A percentile compares a stretch with the other conserved stretches of the same genome.
phyloP scores from a whole-genome alignment of 2,329 filamentous ascomycete species.

The Colletotrichum godetiae region DNA sequence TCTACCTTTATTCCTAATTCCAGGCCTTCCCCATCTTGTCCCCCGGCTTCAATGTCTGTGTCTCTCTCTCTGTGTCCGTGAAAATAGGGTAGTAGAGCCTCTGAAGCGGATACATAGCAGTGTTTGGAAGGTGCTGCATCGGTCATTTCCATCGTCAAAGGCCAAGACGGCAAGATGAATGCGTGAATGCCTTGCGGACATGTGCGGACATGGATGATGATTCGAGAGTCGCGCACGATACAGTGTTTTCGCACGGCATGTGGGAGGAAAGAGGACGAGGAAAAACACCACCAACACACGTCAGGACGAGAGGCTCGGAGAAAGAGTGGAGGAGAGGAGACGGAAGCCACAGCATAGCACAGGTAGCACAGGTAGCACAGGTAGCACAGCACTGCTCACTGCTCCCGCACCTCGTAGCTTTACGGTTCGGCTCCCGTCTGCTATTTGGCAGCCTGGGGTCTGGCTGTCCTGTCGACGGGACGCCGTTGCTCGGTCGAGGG shows the following conservation, averaged over 20 bases:
- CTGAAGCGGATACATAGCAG: background rate
- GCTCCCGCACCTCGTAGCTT: background rate
- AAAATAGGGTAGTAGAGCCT: no score
- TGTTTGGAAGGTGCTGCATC: background rate
- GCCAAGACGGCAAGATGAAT: constrained; percentile 12
- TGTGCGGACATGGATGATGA: constrained; percentile 28
- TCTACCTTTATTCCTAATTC: background rate
- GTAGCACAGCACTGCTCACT: no score
- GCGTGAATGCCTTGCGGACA: constrained; percentile 13
- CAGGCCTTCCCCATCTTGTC: background rate
- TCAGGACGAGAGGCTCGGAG: background rate
- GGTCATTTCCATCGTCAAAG: constrained; percentile 20
- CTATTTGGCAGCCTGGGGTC: background rate
- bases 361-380: no score
- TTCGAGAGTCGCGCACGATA: constrained; percentile 6
- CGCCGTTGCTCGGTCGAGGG: constrained; percentile 33
- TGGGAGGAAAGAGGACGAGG: constrained; percentile 4
- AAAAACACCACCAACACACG: background rate
- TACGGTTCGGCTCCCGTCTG: background rate
- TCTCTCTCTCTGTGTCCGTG: no score
- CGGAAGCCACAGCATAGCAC: background rate
- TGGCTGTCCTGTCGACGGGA: background rate
- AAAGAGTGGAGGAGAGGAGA: background rate
- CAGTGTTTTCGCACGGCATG: constrained; percentile 12
- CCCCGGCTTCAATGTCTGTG: background rate